Base-by-base conservation (phyloP, 768 basidiomycete species). In the Auricularia heimuer region DNA sequence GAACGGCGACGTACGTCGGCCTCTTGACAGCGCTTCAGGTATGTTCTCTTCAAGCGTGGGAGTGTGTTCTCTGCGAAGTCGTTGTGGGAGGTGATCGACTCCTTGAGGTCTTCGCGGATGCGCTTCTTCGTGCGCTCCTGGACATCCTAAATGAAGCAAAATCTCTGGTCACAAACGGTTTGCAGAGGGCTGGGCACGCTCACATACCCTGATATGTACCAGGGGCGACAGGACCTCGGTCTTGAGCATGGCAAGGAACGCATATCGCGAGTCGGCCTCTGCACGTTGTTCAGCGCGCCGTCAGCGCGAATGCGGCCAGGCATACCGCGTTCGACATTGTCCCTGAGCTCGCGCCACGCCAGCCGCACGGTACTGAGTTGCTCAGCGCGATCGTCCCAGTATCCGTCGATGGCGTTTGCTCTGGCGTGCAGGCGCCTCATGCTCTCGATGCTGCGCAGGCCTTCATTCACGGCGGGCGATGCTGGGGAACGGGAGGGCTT, bases 121-220 rank as follows among this genome's bases (percentile, higher is more conserved):
- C 92, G 86, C 72, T 92, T 91, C 60, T 91, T 82, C n/a, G 92
- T 95, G 44, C 94, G 84, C 63, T 92, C 91, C 77, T 96, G 94
- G 11, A 88, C 89, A 69, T 95, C 93, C 92, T 94, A 66, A 16
- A 21, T 4, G 16, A 51, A 44, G 45, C 37, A 10, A 61, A 36
- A 51, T 24, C 29, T 11, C 34, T 29, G 56, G 24, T 64, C 37
- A 34, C n/a, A 47, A 39, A 29, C 37, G n/a, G 39, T 54, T 44
- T 58, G n/a, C 39, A 37, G 62, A 12, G 21, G 39, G 8, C 8
- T 14, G 39, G 39, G 8, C 39, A 42, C 24, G 2, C 54, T 58
- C 65, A 65, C 71, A 63, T 69, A 85, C 92, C 81, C 87, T 92
- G 58, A 95, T 75, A 39, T 79, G 70, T 36, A 81, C 81, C 62